phyloP scores from a whole-genome alignment of 106 monocot genomes.

The Cymbidium sinense region DNA sequence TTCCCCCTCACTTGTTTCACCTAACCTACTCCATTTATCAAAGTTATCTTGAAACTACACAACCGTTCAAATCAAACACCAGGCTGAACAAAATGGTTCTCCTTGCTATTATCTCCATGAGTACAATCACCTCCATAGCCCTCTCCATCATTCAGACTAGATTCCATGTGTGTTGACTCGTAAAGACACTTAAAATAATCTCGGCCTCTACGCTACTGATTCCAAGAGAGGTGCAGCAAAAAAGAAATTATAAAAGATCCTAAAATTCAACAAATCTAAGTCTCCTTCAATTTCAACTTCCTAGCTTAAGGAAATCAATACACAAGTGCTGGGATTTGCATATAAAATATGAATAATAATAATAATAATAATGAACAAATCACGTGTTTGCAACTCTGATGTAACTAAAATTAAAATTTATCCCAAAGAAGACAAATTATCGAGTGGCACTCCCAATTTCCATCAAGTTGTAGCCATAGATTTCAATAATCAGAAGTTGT shows the following conservation, averaged over 20 bases:
- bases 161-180: not conserved
- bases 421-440: not conserved
- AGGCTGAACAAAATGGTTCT: not conserved
- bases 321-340: not conserved
- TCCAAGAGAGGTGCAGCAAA: too few species aligned
- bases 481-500: not conserved
- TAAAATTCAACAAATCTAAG: not conserved
- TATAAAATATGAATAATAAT: not conserved
- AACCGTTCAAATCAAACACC: not conserved
- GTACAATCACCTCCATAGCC: not conserved
- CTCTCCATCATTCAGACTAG: not conserved
- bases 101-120: not conserved
- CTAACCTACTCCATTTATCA: too few species aligned
- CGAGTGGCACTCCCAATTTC: too few species aligned
- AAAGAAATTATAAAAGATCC: too few species aligned
- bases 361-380: not conserved
- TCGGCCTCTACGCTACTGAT: too few species aligned
- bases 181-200: too few species aligned
- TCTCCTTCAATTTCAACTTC: not conserved
- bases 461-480: not conserved
- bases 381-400: not conserved
- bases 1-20: not conserved
- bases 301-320: not conserved
- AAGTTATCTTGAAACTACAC: not conserved
- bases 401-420: not conserved